Percentiles rank a stretch among this genome's conserved stretches.
phyloP scores from a whole-genome alignment of 2,329 filamentous ascomycete genomes.

The Aureobasidium sp. region DNA sequence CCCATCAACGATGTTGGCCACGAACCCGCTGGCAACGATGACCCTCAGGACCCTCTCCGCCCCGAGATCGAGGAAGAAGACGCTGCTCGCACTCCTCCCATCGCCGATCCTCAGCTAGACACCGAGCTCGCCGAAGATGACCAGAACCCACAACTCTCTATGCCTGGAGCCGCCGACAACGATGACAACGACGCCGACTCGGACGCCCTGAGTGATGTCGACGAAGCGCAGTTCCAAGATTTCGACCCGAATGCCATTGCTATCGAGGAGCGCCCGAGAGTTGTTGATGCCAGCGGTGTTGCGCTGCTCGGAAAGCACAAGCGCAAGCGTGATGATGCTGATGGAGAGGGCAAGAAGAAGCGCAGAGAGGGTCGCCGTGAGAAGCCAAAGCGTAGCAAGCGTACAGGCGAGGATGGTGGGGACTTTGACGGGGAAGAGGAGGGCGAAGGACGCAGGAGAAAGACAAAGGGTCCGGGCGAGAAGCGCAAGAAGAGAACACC shows the following conservation, averaged over 20 bases:
- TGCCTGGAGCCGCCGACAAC: constrained; percentile 27
- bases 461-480: constrained; percentile 35
- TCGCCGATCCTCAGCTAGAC: constrained; percentile 35
- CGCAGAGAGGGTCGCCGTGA: constrained; percentile 47
- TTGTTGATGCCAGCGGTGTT: constrained; percentile 54
- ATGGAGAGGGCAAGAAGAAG: constrained; percentile 61
- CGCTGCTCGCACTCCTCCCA: constrained; percentile 32
- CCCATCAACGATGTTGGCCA: constrained; percentile 32
- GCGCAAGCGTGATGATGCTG: constrained; percentile 54
- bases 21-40: constrained; percentile 39
- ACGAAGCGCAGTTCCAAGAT: constrained; percentile 56
- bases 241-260: constrained; percentile 54
- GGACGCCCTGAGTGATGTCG: constrained; percentile 50
- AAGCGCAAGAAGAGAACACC: constrained; percentile 28
- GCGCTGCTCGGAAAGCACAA: constrained; percentile 54
- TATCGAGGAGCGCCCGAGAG: constrained; percentile 50
- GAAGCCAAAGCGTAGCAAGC: constrained; percentile 46
- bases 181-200: constrained; percentile 52
- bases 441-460: constrained; percentile 45
- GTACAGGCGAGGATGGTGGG: constrained; percentile 44
- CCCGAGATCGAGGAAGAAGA: constrained; percentile 43
- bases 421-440: constrained; percentile 45
- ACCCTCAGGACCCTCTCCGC: constrained; percentile 36
- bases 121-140: constrained; percentile 34
- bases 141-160: constrained; percentile 15